Conservation (phyloP, 495 filamentous ascomycete genomes). For the Lasiosphaeriaceae sp. region DNA sequence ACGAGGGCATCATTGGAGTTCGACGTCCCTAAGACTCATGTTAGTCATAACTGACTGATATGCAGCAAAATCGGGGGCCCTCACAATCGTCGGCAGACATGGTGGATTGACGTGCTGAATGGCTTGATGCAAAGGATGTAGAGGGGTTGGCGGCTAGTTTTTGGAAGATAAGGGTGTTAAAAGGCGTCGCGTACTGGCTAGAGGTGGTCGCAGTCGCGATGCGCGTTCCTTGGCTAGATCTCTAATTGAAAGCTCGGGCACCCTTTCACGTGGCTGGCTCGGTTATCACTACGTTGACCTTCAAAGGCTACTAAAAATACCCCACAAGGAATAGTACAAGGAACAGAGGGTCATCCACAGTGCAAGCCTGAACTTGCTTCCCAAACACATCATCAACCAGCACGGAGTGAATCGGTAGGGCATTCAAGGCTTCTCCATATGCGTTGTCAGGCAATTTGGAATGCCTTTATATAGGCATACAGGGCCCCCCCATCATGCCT, state of each 20-base stretch:
- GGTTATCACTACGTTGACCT: not conserved
- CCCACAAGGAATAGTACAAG: too few species aligned
- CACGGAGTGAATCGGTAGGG: too few species aligned
- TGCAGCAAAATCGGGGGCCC: not conserved
- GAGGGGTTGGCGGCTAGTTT: too few species aligned
- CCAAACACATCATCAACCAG: too few species aligned
- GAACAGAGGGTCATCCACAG: too few species aligned
- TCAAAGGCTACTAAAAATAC: too few species aligned
- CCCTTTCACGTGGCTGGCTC: not conserved
- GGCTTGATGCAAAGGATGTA: too few species aligned
- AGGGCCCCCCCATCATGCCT: too few species aligned
- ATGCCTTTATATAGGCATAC: too few species aligned
- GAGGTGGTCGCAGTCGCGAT: slow-evolving; percentile 4
- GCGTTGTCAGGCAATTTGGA: too few species aligned
- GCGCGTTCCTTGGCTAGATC: slow-evolving; percentile 9
- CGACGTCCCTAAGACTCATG: slow-evolving; percentile 56
- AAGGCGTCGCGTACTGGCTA: not conserved
- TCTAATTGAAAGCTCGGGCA: slow-evolving; percentile 19
- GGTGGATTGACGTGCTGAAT: not conserved
- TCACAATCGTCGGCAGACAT: slow-evolving; percentile 23
- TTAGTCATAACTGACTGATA: slow-evolving; percentile 14
- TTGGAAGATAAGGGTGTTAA: not conserved
- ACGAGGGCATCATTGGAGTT: slow-evolving; percentile 70
- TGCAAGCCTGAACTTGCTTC: too few species aligned
- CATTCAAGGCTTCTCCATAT: too few species aligned